Percentiles rank a stretch among this genome's conserved stretches.
Conservation (phyloP, 495 filamentous ascomycete genomes). For the Trichoderma asperelloides region DNA sequence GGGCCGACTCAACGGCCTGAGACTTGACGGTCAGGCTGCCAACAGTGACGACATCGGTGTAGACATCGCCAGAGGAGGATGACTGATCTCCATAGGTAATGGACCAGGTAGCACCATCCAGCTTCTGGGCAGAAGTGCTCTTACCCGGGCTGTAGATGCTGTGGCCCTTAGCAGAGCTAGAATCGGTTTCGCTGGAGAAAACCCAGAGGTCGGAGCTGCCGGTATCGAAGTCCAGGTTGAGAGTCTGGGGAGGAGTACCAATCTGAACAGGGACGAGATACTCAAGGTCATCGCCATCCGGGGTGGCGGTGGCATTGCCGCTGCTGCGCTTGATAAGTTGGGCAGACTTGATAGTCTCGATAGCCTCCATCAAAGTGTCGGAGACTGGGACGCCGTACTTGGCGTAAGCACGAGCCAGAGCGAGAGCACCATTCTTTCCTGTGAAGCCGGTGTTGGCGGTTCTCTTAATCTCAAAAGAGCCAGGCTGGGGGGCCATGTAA, state of each 20-base stretch:
- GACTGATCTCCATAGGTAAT: slow-evolving; percentile 72
- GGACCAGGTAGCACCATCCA: slow-evolving; percentile 50
- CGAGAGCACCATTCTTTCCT: slow-evolving; percentile 21
- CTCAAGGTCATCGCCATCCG: slow-evolving; percentile 51
- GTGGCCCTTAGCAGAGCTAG: slow-evolving; percentile 42
- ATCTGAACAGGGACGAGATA: slow-evolving; percentile 60
- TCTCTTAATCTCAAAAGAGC: slow-evolving; percentile 21
- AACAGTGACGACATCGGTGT: slow-evolving; percentile 66
- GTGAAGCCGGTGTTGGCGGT: slow-evolving; percentile 22
- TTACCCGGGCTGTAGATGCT: slow-evolving; percentile 43
- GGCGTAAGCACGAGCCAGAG: slow-evolving; percentile 22
- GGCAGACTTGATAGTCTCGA: slow-evolving; percentile 14
- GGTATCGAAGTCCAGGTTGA: slow-evolving; percentile 69
- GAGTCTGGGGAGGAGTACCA: slow-evolving; percentile 60
- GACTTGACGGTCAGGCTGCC: slow-evolving; percentile 54
- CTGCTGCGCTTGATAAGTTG: neutral
- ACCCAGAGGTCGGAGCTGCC: slow-evolving; percentile 70
- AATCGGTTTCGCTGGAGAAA: slow-evolving; percentile 36
- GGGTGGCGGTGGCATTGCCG: slow-evolving; percentile 31
- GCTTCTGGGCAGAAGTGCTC: slow-evolving; percentile 39
- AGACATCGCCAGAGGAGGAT: slow-evolving; percentile 60
- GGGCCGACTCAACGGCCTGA: slow-evolving; percentile 69
- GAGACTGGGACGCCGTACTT: slow-evolving; percentile 22
- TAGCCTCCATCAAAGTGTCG: slow-evolving; percentile 18
- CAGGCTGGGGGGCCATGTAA: neutral